phyloP scores from a whole-genome alignment of 768 basidiomycete species.

The Serendipita vermifera region DNA sequence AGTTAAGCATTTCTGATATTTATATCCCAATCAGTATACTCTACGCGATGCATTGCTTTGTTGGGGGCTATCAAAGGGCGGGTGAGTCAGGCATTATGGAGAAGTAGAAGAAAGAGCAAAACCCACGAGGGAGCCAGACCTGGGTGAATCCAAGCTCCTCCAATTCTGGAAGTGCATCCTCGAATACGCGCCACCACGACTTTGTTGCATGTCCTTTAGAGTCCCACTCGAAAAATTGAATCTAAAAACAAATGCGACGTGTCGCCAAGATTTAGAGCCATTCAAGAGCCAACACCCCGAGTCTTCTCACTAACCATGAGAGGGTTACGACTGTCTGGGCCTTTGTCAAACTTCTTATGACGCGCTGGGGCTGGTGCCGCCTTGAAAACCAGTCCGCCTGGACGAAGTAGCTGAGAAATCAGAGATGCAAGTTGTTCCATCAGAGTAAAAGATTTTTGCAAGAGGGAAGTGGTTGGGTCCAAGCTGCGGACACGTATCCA shows the following conservation, averaged over 20 bases:
- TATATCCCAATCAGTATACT: conserved; percentile 10
- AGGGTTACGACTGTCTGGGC: conserved; percentile 30
- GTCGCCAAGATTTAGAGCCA: background rate
- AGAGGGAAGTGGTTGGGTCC: too few species aligned
- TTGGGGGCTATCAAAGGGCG: conserved; percentile 42
- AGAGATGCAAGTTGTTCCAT: too few species aligned
- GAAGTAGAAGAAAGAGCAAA: too few species aligned
- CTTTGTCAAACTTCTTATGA: background rate
- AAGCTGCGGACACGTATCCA: too few species aligned
- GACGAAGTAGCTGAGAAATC: too few species aligned
- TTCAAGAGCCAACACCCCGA: conserved; percentile 16
- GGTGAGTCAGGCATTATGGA: too few species aligned
- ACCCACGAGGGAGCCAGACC: conserved; percentile 56
- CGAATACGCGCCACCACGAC: conserved; percentile 75
- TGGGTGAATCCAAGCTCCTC: conserved; percentile 63
- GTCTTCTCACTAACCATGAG: conserved; percentile 42
- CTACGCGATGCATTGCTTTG: conserved; percentile 55
- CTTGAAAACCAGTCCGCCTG: too few species aligned
- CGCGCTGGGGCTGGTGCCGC: background rate
- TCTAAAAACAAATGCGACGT: conserved; percentile 24
- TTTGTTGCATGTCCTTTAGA: conserved; percentile 33
- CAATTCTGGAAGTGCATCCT: conserved; percentile 48
- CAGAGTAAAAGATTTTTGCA: too few species aligned
- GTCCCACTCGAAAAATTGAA: conserved; percentile 85
- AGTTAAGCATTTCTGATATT: background rate